These are phyloP conservation scores for Beta lomatogona DNA, from an alignment of 179 eudicot genomes.

Conservation along the genomic window DNA sequence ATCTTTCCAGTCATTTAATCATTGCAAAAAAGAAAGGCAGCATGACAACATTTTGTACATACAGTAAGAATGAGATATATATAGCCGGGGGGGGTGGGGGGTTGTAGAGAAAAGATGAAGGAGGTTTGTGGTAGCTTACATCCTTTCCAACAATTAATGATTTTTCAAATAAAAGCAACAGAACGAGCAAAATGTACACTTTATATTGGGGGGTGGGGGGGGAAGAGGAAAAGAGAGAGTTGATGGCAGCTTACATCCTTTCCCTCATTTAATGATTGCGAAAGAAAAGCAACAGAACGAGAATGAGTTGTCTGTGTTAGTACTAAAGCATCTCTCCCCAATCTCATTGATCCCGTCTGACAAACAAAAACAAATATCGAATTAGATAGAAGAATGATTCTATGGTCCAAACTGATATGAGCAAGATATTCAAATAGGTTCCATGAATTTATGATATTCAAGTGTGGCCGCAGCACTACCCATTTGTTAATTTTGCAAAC, in stretches of 20 bases:
- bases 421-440: constrained; percentile 5
- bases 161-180: no score
- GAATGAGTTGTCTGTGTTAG: constrained; percentile 70
- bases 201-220: background rate
- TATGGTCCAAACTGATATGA: background rate
- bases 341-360: constrained; percentile 88
- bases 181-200: background rate
- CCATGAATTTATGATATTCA: background rate
- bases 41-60: constrained; percentile 52
- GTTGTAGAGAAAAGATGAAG: background rate
- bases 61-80: background rate
- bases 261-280: constrained; percentile 76
- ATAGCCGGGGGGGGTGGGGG: background rate
- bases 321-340: constrained; percentile 82
- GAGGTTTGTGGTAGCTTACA: no score
- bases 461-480: background rate
- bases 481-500: background rate
- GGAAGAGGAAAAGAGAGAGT: background rate
- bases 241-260: constrained; percentile 52
- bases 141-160: no score
- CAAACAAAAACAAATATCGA: constrained; percentile 21
- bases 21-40: constrained; percentile 74
- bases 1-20: constrained; percentile 70
- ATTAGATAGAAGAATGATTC: constrained; percentile 15
- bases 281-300: constrained; percentile 83